phyloP scores from a whole-genome alignment of 306 rosid genomes.

The Castanea crenata region DNA sequence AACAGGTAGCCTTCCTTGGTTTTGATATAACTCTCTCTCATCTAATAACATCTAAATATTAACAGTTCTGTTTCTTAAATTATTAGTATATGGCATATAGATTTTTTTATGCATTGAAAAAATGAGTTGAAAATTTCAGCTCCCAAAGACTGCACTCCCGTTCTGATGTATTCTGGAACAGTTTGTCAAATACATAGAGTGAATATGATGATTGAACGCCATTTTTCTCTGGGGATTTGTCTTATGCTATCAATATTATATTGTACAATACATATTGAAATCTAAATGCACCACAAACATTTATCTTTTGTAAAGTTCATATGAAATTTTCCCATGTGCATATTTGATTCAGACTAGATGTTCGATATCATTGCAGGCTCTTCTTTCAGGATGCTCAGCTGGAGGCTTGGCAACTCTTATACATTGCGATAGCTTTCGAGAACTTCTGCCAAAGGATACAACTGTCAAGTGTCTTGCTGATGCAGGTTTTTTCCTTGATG shows the following conservation, averaged over 20 bases:
- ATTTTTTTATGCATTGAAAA: neutral
- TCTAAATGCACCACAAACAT: too few species aligned
- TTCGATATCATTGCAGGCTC: slow-evolving; percentile 57
- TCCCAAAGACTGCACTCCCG: too few species aligned
- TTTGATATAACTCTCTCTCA: neutral
- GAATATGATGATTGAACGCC: too few species aligned
- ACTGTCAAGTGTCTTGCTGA: slow-evolving; percentile 90
- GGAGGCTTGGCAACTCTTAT: slow-evolving; percentile 95
- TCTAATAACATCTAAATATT: neutral
- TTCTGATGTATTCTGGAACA: too few species aligned
- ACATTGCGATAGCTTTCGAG: slow-evolving; percentile 80
- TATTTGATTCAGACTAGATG: slow-evolving; percentile 1
- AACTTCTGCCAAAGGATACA: slow-evolving; percentile 48
- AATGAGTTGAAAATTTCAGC: too few species aligned
- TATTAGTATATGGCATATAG: neutral
- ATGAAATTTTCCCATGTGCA: too few species aligned
- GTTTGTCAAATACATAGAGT: too few species aligned
- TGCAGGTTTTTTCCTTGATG: slow-evolving; percentile 96
- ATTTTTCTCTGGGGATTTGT: too few species aligned
- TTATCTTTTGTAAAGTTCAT: neutral
- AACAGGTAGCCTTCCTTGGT: slow-evolving; percentile 53
- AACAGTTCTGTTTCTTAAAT: neutral
- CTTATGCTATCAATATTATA: too few species aligned
- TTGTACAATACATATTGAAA: too few species aligned
- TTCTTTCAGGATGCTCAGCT: slow-evolving; percentile 98